Evolutionary conservation across 2,329 filamentous ascomycete genomes (phyloP).

Genomic region (Herpotrichia juniperi): DNA sequence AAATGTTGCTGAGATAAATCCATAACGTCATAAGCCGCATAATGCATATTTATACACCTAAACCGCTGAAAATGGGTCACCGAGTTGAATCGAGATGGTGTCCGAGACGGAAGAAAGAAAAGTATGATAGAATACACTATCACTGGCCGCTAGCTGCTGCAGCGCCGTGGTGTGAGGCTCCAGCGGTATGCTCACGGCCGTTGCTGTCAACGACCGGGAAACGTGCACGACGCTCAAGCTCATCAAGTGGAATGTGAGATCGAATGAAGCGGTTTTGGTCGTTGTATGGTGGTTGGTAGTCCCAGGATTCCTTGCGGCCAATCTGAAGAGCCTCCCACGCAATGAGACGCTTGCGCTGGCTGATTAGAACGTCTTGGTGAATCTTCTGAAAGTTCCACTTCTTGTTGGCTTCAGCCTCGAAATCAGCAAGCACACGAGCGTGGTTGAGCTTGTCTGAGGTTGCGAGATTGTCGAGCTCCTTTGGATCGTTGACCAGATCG

Average conservation of each 20-base stretch:
- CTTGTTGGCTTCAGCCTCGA: conserved; percentile 72
- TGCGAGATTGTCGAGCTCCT: conserved; percentile 76
- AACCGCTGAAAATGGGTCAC: background rate
- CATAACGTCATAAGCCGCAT: background rate
- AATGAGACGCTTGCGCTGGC: conserved; percentile 78
- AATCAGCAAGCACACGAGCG: conserved; percentile 59
- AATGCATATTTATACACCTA: background rate
- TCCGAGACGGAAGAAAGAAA: background rate
- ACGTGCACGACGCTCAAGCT: conserved; percentile 76
- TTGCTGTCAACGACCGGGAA: conserved; percentile 65
- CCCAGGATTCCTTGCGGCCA: conserved; percentile 73
- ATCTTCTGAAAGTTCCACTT: conserved; percentile 86
- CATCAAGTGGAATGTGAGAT: conserved; percentile 79
- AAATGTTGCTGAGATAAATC: background rate
- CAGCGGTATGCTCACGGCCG: conserved; percentile 45
- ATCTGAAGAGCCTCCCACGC: conserved; percentile 80
- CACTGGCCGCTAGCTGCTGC: conserved; percentile 45
- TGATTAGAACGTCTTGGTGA: conserved; percentile 73
- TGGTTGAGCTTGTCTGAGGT: conserved; percentile 46
- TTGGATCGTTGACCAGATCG: conserved; percentile 76
- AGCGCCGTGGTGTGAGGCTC: conserved; percentile 39
- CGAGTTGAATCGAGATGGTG: background rate
- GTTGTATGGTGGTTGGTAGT: conserved; percentile 77
- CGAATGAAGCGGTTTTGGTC: conserved; percentile 81
- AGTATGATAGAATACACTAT: conserved; percentile 3